Conservation (phyloP, 805 yeast species). For the Starmera quercuum region DNA sequence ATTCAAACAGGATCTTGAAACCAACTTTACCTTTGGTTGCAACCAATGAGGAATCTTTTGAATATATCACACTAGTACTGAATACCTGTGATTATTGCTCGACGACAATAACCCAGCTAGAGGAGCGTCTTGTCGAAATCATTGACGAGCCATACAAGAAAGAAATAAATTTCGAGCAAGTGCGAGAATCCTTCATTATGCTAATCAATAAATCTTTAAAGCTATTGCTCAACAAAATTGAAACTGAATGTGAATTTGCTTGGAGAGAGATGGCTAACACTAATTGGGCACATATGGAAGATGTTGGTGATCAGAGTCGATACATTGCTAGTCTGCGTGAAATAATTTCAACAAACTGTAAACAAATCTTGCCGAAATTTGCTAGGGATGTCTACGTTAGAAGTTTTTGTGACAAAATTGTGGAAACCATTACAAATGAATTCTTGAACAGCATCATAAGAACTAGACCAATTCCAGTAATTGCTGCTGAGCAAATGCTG, state of each 20-base stretch:
- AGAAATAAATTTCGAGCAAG: conserved; percentile 41
- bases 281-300: conserved; percentile 61
- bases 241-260: conserved; percentile 51
- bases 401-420: conserved; percentile 66
- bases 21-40: conserved; percentile 40
- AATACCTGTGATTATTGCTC: conserved; percentile 90
- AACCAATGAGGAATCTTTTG: conserved; percentile 51
- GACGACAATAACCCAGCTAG: conserved; percentile 69
- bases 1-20: conserved; percentile 42
- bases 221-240: conserved; percentile 48
- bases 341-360: conserved; percentile 37
- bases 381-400: conserved; percentile 66
- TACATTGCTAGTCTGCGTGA: conserved; percentile 55
- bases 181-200: conserved; percentile 49
- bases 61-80: conserved; percentile 60
- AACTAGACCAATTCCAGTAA: conserved; percentile 61
- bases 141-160: conserved; percentile 34
- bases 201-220: conserved; percentile 52
- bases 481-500: conserved; percentile 72
- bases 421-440: conserved; percentile 53
- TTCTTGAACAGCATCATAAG: conserved; percentile 50
- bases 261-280: conserved; percentile 81
- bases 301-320: conserved; percentile 66
- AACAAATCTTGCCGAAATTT: conserved; percentile 45
- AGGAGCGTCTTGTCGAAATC: conserved; percentile 44